phyloP scores from a whole-genome alignment of 805 yeast species.

The Kodamaea nitidulidarum region DNA sequence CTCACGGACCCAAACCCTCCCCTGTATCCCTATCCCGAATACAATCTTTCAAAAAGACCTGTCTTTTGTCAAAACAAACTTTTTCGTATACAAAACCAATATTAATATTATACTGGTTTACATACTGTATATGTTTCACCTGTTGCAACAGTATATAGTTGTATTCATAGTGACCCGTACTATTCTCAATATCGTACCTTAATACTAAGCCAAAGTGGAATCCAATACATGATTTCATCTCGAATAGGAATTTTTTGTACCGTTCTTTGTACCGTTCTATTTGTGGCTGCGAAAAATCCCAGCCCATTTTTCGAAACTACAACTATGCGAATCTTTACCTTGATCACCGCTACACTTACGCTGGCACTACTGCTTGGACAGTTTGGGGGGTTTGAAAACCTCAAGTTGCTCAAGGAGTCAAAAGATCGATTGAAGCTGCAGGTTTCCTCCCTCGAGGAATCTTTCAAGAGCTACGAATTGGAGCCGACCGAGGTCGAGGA shows the following conservation, averaged over 20 bases:
- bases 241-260: too few relatives aligned
- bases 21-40: too few relatives aligned
- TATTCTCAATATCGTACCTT: too few relatives aligned
- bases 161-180: too few relatives aligned
- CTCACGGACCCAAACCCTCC: too few relatives aligned
- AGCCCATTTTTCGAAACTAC: neutral
- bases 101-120: too few relatives aligned
- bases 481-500: constrained; percentile 11
- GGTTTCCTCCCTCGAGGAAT: neutral
- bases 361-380: neutral
- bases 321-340: neutral
- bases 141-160: too few relatives aligned
- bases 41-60: too few relatives aligned
- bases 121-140: too few relatives aligned
- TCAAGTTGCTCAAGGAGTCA: constrained; percentile 1
- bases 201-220: neutral
- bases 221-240: too few relatives aligned
- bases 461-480: neutral
- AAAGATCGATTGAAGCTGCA: neutral
- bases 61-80: too few relatives aligned
- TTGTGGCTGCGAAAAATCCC: constrained; percentile 1
- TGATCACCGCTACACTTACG: neutral
- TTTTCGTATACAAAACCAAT: too few relatives aligned
- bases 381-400: neutral
- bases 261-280: neutral